phyloP scores from a whole-genome alignment of 176 grass and related monocot genomes.

The Musa acuminata region DNA sequence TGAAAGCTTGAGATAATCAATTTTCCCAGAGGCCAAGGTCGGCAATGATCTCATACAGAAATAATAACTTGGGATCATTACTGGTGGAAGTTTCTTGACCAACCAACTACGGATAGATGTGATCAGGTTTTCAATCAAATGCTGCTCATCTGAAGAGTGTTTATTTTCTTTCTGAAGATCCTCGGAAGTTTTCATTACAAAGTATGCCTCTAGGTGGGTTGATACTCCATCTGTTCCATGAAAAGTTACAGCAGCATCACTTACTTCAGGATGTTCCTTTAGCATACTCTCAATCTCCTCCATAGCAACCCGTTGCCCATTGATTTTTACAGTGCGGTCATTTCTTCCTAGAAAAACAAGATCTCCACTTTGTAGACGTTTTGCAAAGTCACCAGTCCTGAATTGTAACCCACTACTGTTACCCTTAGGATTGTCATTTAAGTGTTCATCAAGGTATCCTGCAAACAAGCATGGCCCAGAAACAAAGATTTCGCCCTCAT shows the following conservation, averaged over 20 bases:
- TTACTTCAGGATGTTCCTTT: slow-evolving; percentile 61
- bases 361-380: slow-evolving; percentile 45
- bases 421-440: slow-evolving; percentile 16
- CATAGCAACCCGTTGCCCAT: slow-evolving; percentile 70
- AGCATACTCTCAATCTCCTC: slow-evolving; percentile 72
- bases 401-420: slow-evolving; percentile 28
- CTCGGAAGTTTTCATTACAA: slow-evolving; percentile 37
- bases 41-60: slow-evolving; percentile 45
- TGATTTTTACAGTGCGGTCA: slow-evolving; percentile 63
- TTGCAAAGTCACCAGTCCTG: slow-evolving; percentile 73
- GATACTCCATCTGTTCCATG: slow-evolving; percentile 14
- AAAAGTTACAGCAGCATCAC: slow-evolving; percentile 58
- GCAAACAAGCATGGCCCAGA: slow-evolving; percentile 68
- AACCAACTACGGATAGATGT: slow-evolving; percentile 64
- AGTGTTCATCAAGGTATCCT: slow-evolving; percentile 42
- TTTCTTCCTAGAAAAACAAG: slow-evolving; percentile 79
- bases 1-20: slow-evolving; percentile 61
- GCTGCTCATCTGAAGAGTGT: not conserved
- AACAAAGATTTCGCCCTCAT: slow-evolving; percentile 78
- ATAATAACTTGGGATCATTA: slow-evolving; percentile 67
- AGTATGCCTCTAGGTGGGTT: slow-evolving; percentile 56
- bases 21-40: slow-evolving; percentile 63
- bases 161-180: slow-evolving; percentile 3
- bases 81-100: slow-evolving; percentile 43
- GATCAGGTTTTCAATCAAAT: slow-evolving; percentile 33